Base-by-base conservation (phyloP, 2,329 filamentous ascomycete species). In the Sporothrix dimorphospora region DNA sequence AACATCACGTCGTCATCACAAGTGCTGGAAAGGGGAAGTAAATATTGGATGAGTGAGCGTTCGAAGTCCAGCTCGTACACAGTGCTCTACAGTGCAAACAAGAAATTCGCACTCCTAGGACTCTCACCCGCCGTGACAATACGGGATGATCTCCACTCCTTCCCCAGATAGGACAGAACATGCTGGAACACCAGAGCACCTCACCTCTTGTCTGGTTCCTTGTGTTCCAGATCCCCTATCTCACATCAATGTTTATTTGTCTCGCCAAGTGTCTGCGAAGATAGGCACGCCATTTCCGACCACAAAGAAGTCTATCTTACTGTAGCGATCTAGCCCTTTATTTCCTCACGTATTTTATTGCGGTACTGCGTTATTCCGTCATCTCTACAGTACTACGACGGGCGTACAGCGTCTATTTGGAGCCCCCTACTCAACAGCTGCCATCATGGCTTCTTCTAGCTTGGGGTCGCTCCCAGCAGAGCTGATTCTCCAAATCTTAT, bases 401-500 rank as follows among this genome's bases (percentile, higher is more conserved):
- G 3, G 30, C 30, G 6, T 34, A 34, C 30, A 34, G 30, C 30
- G 30, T 34, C 30, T 34, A 34, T 34, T 34, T 34, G 30, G 30
- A 34, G 3, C 30, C 30, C 30, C 6, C 53, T 16, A 5, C 27
- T 57, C 24, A 19, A 38, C 27, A 55, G 66, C 42, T 6, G 16
- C 12, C 38, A 77, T 76, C 76, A 77, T 77, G 73, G 73, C 57
- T 49, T 71, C 68, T 21, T 73, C 74, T 40, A 74, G 38, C 45
- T 75, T 88, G 78, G 84, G 88, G 75, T 83, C 82, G 76, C 85
- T 91, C 75, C 89, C 89, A 34, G 84, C 88, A 79, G 89, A 91
- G 82, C 85, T 91, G 74, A 78, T 90, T 71, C 82, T 89, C 70
- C 85, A 90, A 76, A 87, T 91, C 75, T 80, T 90, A 73, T 83